Base-by-base conservation (phyloP, 345 rosid genomes). In the Gossypium bickii region DNA sequence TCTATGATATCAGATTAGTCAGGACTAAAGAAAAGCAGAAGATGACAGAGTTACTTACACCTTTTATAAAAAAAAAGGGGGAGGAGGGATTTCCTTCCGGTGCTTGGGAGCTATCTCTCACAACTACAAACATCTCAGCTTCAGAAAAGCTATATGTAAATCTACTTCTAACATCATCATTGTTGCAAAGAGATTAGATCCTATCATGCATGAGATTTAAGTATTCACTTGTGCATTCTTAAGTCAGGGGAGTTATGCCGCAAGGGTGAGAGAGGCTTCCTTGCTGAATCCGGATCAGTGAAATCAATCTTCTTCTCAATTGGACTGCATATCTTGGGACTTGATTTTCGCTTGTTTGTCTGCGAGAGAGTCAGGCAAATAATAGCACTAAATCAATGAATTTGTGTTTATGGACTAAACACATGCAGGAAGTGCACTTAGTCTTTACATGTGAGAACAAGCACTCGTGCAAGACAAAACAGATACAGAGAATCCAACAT, bases 241-340 rank as follows among this genome's bases (percentile, higher is more conserved):
- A 76, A 74, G 45, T 86, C 88, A 5, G 87, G 60, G 87, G 79
- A 86, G 66, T 88, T 88, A 24, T 69, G 77, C 20, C 65, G 44
- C 87, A 90, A 76, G 10, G 92, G 91, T 53, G 92, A 88, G 15
- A 88, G 77, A 64, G 95, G 95, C 18, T 73, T 78, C 82, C 95
- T 84, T 55, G 72, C 52, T 8, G 80, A 79, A 53, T 88, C 90
- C 17, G 68, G 60, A 43, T 87, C 87, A 44, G 73, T 78, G 16
- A 77, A 80, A 44, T 81, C 89, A 10, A 83, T 68, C 80, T 82
- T 88, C 84, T 80, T 84, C 78, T 79, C 88, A 15, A 76, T 74
- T 0, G 87, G 85, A 79, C 84, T 79, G 45, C 80, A 75, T 44
- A 61, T 75, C 80, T 70, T 85, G 51, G 90, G 78, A 72, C 87